Evolutionary conservation across 108 stramenopile species (phyloP).

Genomic region (Pseudonitzschia pungens): DNA sequence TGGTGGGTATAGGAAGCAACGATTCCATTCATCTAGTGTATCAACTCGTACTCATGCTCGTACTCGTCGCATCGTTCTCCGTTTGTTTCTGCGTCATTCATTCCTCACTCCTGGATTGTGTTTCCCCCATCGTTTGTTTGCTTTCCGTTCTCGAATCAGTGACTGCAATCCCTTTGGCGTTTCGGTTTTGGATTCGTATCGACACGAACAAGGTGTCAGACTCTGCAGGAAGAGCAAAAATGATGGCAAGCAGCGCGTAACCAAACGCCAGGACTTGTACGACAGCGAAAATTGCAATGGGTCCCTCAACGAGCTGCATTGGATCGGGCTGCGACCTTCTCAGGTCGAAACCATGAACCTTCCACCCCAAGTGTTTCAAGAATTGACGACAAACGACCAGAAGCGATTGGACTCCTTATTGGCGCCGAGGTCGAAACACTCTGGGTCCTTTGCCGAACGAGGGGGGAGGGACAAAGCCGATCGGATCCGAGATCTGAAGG

Average conservation of each 20-base stretch:
- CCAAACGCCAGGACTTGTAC: not conserved
- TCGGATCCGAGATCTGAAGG: conserved; percentile 45
- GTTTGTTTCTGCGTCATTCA: not conserved
- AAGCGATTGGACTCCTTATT: conserved; percentile 52
- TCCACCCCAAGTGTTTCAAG: conserved; percentile 80
- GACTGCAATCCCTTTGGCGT: conserved; percentile 85
- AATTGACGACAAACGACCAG: conserved; percentile 57
- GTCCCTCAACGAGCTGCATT: conserved; percentile 30
- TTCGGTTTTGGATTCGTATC: conserved; percentile 69
- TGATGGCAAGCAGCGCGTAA: not conserved
- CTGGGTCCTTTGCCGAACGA: conserved; percentile 23
- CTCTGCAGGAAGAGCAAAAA: not conserved
- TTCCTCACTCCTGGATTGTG: not conserved
- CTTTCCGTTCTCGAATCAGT: not conserved
- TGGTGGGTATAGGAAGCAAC: conserved; percentile 4
- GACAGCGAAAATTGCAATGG: not conserved
- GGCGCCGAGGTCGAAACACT: conserved; percentile 15
- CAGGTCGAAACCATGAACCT: conserved; percentile 47
- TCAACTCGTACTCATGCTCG: too few relatives aligned
- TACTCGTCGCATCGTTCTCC: too few relatives aligned
- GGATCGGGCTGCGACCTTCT: conserved; percentile 78
- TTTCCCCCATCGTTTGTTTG: not conserved
- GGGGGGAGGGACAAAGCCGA: conserved; percentile 3
- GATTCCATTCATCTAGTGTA: not conserved
- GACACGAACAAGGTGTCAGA: conserved; percentile 26